Evolutionary conservation across 2,329 filamentous ascomycete genomes (phyloP).

Genomic region (Microcera coccophila): DNA sequence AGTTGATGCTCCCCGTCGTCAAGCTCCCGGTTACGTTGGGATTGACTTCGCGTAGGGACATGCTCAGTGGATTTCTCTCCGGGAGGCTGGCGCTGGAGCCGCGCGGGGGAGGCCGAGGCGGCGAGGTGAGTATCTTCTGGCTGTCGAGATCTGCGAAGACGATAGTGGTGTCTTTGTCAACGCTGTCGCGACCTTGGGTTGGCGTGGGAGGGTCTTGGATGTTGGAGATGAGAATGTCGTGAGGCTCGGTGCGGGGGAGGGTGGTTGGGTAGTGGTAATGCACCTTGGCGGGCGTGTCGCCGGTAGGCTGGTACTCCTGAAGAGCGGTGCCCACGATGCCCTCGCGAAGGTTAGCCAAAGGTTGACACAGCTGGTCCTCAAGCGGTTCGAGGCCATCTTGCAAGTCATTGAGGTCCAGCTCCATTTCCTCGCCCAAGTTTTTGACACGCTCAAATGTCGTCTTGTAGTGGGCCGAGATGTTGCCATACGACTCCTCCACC

Average conservation of each 20-base stretch:
- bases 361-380: constrained; percentile 57
- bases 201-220: constrained; percentile 30
- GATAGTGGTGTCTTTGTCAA: constrained; percentile 36
- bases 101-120: constrained; percentile 31
- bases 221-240: constrained; percentile 42
- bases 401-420: constrained; percentile 55
- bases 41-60: constrained; percentile 54
- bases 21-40: constrained; percentile 46
- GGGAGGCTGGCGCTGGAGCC: constrained; percentile 23
- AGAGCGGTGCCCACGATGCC: constrained; percentile 63
- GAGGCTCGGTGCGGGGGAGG: constrained; percentile 67
- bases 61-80: constrained; percentile 33
- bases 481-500: constrained; percentile 69
- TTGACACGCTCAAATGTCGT: constrained; percentile 65
- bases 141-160: constrained; percentile 40
- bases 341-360: constrained; percentile 67
- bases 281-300: constrained; percentile 76
- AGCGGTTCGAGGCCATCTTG: constrained; percentile 60
- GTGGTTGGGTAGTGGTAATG: constrained; percentile 76
- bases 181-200: constrained; percentile 23
- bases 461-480: constrained; percentile 66
- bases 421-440: constrained; percentile 65
- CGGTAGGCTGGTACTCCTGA: constrained; percentile 79
- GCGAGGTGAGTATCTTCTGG: constrained; percentile 26
- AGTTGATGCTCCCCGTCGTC: constrained; percentile 34